phyloP scores from a whole-genome alignment of 2,329 filamentous ascomycete species.

The Fusarium acutatum region DNA sequence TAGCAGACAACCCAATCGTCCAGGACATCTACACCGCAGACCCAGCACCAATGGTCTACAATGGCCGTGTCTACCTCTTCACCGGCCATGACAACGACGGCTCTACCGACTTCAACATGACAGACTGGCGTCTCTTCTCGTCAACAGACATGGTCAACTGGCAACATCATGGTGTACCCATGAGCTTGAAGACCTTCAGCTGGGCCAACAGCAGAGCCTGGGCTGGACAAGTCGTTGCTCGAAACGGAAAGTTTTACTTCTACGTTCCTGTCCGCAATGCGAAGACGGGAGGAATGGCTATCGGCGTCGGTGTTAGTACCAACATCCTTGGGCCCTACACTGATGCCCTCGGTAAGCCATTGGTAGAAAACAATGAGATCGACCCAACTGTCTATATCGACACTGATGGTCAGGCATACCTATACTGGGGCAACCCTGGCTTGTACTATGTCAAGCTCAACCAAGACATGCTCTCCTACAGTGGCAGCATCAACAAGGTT shows the following conservation, averaged over 20 bases:
- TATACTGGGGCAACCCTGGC: slow-evolving; percentile 52
- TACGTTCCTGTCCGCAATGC: slow-evolving; percentile 47
- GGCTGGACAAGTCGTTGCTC: slow-evolving; percentile 48
- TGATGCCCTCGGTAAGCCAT: slow-evolving; percentile 46
- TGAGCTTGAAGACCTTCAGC: slow-evolving; percentile 42
- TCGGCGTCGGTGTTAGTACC: slow-evolving; percentile 50
- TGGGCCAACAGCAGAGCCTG: slow-evolving; percentile 50
- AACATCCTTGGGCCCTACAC: slow-evolving; percentile 47
- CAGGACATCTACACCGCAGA: slow-evolving; percentile 49
- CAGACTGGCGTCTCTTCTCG: slow-evolving; percentile 49
- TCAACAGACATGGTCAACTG: slow-evolving; percentile 43
- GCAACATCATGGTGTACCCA: slow-evolving; percentile 46
- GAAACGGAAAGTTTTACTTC: slow-evolving; percentile 48
- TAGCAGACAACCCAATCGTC: slow-evolving; percentile 5
- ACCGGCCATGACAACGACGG: slow-evolving; percentile 47
- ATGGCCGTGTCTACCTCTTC: slow-evolving; percentile 49
- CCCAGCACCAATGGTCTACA: slow-evolving; percentile 49
- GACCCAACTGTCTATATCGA: slow-evolving; percentile 51
- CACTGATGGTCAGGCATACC: slow-evolving; percentile 46
- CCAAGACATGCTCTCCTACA: slow-evolving; percentile 46
- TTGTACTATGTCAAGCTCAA: slow-evolving; percentile 45
- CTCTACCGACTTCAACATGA: slow-evolving; percentile 48
- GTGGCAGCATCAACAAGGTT: neutral
- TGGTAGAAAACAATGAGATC: slow-evolving; percentile 49
- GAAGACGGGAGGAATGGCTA: slow-evolving; percentile 46